Evolutionary conservation across 169 alveolate genomes (phyloP), one percentile per base, ranked within the genome.

Genomic region (Plasmodium malariae): DNA sequence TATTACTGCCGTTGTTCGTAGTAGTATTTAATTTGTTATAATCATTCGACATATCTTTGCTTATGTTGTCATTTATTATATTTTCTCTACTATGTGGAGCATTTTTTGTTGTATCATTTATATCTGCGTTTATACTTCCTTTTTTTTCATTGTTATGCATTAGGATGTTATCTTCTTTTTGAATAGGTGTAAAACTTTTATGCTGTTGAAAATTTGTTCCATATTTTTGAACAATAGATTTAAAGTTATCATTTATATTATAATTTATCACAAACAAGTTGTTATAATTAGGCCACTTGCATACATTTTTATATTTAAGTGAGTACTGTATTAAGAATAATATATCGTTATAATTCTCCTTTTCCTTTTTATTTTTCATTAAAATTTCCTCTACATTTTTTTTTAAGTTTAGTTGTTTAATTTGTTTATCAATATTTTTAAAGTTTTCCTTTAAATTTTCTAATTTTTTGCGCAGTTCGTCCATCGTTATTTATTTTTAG

Each of bases 281-380:
- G 48, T 71, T 68, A 34, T 70, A 70, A 34, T 68, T 60, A 24
- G 92, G 92, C 92, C 92, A 86, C n/a, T 59, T 86, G 34, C 92
- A 86, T 24, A 37, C 51, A 17, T 71, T 60, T 59, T 86, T 86
- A 69, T 86, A 86, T 40, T 70, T 86, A 30, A 86, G 51, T 19
- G 92, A 86, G 19, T 69, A 86, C 30, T 71, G 86, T 86, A 86
- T 74, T 72, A 86, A 86, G 24, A 63, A 86, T 69, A 86, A 7
- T 62, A 86, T 48, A 63, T 86, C 92, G 70, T 74, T 60, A 17
- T 70, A 63, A 21, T 86, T 37, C 17, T 63, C 69, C 19, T 83
- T 83, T 30, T 83, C 73, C 49, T 57, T 57, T 59, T 40, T 65
- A 69, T 86, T 55, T 55, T 9, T 55, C 17, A 59, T 19, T 43